Conservation (phyloP, 495 filamentous ascomycete species). For the Penicillium cosmopolitanum region DNA sequence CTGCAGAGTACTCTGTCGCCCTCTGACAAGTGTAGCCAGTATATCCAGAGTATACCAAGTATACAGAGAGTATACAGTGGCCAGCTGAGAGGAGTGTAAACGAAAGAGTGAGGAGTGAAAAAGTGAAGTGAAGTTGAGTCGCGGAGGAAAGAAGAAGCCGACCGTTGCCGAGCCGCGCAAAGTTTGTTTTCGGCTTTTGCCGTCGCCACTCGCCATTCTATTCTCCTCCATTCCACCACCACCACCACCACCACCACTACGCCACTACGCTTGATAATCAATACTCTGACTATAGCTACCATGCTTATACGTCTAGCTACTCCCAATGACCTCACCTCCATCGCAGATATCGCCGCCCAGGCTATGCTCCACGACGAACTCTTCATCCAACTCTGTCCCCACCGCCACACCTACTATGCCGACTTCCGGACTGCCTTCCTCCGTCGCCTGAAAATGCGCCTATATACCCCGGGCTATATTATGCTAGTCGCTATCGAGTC, state of each 20-base stretch:
- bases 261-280: too few relatives aligned
- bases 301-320: background rate
- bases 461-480: constrained; percentile 14
- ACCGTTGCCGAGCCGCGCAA: background rate
- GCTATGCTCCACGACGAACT: constrained; percentile 25
- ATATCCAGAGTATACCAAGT: background rate
- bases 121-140: background rate
- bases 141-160: background rate
- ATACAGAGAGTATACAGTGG: background rate
- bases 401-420: constrained; percentile 14
- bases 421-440: constrained; percentile 21
- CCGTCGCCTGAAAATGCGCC: constrained; percentile 14
- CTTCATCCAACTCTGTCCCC: constrained; percentile 20
- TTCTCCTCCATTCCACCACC: too few relatives aligned
- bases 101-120: too few relatives aligned
- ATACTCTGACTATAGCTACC: too few relatives aligned
- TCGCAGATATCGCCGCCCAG: constrained; percentile 20
- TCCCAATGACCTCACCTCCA: constrained; percentile 11
- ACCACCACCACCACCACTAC: too few relatives aligned
- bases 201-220: too few relatives aligned
- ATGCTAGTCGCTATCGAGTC: constrained; percentile 18
- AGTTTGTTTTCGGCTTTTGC: background rate
- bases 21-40: background rate
- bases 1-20: too few relatives aligned
- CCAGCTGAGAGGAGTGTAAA: background rate